Percentiles rank a stretch among this genome's conserved stretches.
phyloP scores from a whole-genome alignment of 148 eudicot genomes.

The Rhododendron ferrugineum region DNA sequence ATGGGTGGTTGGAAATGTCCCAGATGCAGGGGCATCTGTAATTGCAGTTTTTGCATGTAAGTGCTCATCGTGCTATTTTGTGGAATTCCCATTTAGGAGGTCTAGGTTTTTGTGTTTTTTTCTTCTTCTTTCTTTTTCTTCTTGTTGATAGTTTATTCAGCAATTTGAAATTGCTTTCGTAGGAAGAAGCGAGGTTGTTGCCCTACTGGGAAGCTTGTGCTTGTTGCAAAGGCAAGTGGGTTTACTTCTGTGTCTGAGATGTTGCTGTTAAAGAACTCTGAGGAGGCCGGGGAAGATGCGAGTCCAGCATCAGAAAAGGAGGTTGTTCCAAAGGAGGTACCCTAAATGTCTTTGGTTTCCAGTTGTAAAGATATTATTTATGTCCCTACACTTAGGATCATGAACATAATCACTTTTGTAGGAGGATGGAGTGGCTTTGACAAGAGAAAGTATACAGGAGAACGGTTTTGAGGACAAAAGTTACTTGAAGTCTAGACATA shows the following conservation, averaged over 20 bases:
- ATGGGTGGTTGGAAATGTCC: conserved; percentile 20
- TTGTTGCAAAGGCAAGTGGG: conserved; percentile 14
- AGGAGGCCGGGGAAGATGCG: conserved; percentile 4
- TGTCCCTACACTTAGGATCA: not conserved
- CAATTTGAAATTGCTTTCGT: not conserved
- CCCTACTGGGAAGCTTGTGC: conserved; percentile 12
- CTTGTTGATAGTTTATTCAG: not conserved
- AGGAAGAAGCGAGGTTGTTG: conserved; percentile 20
- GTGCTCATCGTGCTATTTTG: conserved; percentile 4
- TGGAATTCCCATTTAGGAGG: not conserved
- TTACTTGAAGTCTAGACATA: not conserved
- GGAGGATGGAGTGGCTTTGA: conserved; percentile 1
- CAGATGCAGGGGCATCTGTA: conserved; percentile 23
- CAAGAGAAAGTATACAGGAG: not conserved
- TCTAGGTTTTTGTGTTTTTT: not conserved
- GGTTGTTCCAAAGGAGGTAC: not conserved
- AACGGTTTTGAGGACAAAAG: conserved; percentile 5
- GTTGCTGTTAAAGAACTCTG: conserved; percentile 1
- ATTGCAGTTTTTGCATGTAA: conserved; percentile 21
- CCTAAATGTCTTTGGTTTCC: not conserved
- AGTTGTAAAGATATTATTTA: not conserved
- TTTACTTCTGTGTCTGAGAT: conserved; percentile 16
- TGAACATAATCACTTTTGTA: conserved; percentile 3
- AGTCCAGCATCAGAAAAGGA: not conserved
- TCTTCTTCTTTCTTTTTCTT: not conserved